Evolutionary conservation across 2,329 filamentous ascomycete genomes (phyloP).

Genomic region (Alternaria novae-zelandiae): DNA sequence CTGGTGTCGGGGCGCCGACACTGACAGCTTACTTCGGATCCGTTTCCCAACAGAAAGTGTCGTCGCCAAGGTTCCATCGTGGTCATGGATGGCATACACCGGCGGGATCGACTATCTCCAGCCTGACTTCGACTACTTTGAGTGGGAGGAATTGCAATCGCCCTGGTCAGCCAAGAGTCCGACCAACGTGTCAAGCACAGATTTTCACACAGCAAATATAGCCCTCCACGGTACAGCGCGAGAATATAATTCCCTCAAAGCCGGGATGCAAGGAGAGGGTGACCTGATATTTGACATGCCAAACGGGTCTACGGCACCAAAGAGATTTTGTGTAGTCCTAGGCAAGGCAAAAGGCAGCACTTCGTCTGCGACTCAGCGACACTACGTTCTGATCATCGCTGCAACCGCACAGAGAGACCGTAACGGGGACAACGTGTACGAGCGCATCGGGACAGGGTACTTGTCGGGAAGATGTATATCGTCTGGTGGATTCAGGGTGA

Average conservation of each 20-base stretch:
- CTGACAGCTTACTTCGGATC: background rate
- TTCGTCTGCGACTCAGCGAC: background rate
- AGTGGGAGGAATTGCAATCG: conserved; percentile 20
- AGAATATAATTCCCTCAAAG: background rate
- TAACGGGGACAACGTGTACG: background rate
- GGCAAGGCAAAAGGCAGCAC: background rate
- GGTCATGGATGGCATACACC: conserved; percentile 24
- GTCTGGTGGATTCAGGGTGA: background rate
- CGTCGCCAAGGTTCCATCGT: conserved; percentile 8
- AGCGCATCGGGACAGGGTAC: background rate
- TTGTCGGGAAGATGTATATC: conserved; percentile 3
- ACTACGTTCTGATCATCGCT: conserved; percentile 1
- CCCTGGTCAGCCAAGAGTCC: background rate
- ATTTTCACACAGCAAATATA: background rate
- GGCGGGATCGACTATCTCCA: conserved; percentile 24
- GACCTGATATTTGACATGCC: background rate
- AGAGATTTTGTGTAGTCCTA: background rate
- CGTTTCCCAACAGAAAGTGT: background rate
- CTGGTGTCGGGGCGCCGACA: conserved; percentile 7
- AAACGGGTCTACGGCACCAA: background rate
- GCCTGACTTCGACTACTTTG: conserved; percentile 2
- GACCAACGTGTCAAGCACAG: background rate
- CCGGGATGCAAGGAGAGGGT: background rate
- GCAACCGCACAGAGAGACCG: background rate
- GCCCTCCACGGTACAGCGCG: background rate